Evolutionary conservation across 345 rosid genomes (phyloP).

Genomic region (Brassica rapa): DNA sequence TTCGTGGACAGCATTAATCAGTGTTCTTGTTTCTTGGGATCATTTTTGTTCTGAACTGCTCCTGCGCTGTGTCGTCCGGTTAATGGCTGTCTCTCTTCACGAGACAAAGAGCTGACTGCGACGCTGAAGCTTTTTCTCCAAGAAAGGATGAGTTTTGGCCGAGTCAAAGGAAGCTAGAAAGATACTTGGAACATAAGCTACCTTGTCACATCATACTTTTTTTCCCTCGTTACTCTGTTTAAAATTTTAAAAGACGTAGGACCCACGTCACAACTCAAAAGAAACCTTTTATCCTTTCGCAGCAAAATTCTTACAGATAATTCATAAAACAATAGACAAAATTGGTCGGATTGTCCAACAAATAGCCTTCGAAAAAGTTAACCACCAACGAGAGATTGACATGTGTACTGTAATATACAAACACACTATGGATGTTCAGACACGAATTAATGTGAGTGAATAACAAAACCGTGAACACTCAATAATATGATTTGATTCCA

Average conservation of each 20-base stretch:
- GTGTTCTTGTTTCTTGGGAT: slow-evolving; percentile 5
- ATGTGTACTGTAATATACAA: too few relatives aligned
- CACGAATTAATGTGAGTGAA: not conserved
- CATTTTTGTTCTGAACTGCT: slow-evolving; percentile 20
- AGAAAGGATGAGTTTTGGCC: slow-evolving; percentile 55
- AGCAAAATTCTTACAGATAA: not conserved
- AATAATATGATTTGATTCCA: too few relatives aligned
- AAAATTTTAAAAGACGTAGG: not conserved
- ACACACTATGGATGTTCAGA: not conserved
- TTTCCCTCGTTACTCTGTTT: not conserved
- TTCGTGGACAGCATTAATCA: slow-evolving; percentile 25
- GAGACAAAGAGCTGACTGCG: slow-evolving; percentile 32
- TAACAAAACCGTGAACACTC: too few relatives aligned
- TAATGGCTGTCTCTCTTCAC: slow-evolving; percentile 28
- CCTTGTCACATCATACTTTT: not conserved
- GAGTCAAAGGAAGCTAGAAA: slow-evolving; percentile 70
- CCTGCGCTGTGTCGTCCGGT: slow-evolving; percentile 48
- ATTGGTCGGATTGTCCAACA: not conserved
- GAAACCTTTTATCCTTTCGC: not conserved
- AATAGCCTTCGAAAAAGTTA: not conserved
- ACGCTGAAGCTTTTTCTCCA: slow-evolving; percentile 69
- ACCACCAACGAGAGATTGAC: not conserved
- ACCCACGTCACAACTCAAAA: not conserved
- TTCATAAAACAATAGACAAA: too few relatives aligned
- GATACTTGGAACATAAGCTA: not conserved